Evolutionary conservation across 140 eudicot species (phyloP).

Genomic region (Artemisia princeps): DNA sequence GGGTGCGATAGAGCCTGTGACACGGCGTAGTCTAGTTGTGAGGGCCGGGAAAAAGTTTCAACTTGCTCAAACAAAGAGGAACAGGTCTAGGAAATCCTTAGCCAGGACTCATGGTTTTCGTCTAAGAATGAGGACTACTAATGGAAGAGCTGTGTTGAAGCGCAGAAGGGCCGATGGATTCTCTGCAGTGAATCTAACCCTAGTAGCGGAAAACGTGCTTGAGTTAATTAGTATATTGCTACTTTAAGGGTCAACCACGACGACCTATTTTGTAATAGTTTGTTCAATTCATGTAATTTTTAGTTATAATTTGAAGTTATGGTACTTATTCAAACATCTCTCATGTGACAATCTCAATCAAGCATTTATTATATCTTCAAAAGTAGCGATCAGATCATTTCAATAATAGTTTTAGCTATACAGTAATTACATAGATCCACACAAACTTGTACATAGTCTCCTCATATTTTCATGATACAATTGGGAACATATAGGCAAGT

Average conservation of each 20-base stretch:
- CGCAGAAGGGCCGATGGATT: constrained; percentile 65
- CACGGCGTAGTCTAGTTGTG: background rate
- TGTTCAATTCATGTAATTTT: constrained; percentile 28
- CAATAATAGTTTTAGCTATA: too few species aligned
- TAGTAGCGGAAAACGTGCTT: constrained; percentile 70
- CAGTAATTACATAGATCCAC: too few species aligned
- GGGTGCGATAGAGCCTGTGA: too few species aligned
- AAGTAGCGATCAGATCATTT: too few species aligned
- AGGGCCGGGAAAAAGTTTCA: constrained; percentile 54
- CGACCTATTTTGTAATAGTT: constrained; percentile 14
- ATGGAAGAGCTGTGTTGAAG: constrained; percentile 63
- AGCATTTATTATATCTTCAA: background rate
- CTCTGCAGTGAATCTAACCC: constrained; percentile 81
- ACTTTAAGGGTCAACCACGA: constrained; percentile 15
- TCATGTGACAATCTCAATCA: constrained; percentile 15
- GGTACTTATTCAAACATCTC: constrained; percentile 17
- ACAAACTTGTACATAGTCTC: too few species aligned
- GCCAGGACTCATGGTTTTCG: constrained; percentile 87
- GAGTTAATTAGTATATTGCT: constrained; percentile 11
- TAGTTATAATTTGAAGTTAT: constrained; percentile 14
- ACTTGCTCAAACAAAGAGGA: constrained; percentile 90
- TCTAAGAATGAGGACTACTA: constrained; percentile 68
- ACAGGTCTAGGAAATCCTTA: constrained; percentile 71
- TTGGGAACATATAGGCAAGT: too few species aligned
- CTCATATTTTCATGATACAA: too few species aligned